phyloP scores from a whole-genome alignment of 306 rosid species.

The Prunus mongolica region DNA sequence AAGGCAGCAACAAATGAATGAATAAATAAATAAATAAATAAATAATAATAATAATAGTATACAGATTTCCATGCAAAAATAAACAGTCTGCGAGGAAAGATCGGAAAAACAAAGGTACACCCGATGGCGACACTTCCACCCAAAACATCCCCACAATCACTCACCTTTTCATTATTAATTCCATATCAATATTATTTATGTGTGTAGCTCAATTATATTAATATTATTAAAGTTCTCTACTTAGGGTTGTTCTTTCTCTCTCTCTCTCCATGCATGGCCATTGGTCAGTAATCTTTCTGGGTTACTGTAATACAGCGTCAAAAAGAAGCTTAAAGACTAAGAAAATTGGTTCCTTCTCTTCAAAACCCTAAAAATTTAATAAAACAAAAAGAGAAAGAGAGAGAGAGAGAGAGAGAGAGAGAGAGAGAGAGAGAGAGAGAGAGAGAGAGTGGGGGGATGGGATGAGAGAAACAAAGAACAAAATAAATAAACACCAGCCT shows the following conservation, averaged over 20 bases:
- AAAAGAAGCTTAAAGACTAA: slow-evolving; percentile 44
- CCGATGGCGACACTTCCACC: slow-evolving; percentile 83
- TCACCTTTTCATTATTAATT: slow-evolving; percentile 45
- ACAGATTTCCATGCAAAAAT: slow-evolving; percentile 28
- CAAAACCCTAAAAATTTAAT: slow-evolving; percentile 34
- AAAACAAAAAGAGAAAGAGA: slow-evolving; percentile 40
- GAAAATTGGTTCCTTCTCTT: slow-evolving; percentile 34
- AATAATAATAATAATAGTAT: not conserved
- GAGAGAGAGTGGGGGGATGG: not conserved
- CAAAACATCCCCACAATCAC: slow-evolving; percentile 56
- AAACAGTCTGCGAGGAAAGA: slow-evolving; percentile 30
- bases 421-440: not conserved
- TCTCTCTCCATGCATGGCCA: slow-evolving; percentile 37
- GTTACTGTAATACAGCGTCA: slow-evolving; percentile 24
- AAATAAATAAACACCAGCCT: slow-evolving; percentile 37
- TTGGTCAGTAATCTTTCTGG: slow-evolving; percentile 25
- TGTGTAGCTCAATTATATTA: not conserved
- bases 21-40: not conserved
- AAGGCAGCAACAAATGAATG: not conserved
- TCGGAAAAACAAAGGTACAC: slow-evolving; percentile 54
- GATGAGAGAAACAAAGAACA: slow-evolving; percentile 21
- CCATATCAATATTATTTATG: slow-evolving; percentile 11
- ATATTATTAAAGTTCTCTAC: slow-evolving; percentile 9
- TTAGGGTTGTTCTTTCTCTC: slow-evolving; percentile 23
- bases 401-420: not conserved